Evolutionary conservation across 225 moss, liverwort and hornwort genomes (phyloP).

Genomic region (Physcomitrellopsis africana): DNA sequence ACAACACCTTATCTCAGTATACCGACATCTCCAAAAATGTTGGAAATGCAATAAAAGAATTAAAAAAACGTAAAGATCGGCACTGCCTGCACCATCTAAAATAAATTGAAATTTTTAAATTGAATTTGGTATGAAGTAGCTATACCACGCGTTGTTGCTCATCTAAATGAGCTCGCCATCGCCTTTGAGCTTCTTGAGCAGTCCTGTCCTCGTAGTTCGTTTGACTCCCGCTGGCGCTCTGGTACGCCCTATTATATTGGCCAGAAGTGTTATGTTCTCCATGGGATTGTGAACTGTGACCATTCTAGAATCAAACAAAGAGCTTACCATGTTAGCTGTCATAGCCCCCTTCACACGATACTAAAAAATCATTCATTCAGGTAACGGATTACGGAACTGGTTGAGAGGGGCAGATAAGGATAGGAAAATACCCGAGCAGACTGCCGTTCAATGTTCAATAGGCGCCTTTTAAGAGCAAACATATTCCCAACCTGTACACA

Average conservation of each 20-base stretch:
- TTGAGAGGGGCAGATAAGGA: conserved; percentile 27
- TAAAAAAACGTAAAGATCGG: no score
- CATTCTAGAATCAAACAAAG: conserved; percentile 76
- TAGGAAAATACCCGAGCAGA: conserved; percentile 69
- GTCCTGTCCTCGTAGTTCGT: conserved; percentile 38
- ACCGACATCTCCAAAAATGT: no score
- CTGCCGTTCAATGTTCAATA: conserved; percentile 64
- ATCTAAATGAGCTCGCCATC: conserved; percentile 58
- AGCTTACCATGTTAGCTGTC: conserved; percentile 33
- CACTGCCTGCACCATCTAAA: no score
- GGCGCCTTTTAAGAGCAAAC: conserved; percentile 66
- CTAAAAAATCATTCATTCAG: conserved; percentile 3
- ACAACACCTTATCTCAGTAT: no score
- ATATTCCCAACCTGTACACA: conserved; percentile 82
- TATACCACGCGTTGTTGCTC: conserved; percentile 63
- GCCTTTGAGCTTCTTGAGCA: conserved; percentile 56
- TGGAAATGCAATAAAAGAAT: no score
- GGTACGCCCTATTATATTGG: conserved; percentile 49
- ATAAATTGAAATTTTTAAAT: no score
- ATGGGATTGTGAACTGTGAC: conserved; percentile 73
- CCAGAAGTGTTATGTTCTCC: conserved; percentile 58
- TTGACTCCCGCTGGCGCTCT: conserved; percentile 51
- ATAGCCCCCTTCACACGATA: not conserved
- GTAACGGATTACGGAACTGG: not conserved
- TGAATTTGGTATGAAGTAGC: not conserved